Evolutionary conservation across 2,329 filamentous ascomycete species (phyloP).

Genomic region (Blumeriella jaapii): DNA sequence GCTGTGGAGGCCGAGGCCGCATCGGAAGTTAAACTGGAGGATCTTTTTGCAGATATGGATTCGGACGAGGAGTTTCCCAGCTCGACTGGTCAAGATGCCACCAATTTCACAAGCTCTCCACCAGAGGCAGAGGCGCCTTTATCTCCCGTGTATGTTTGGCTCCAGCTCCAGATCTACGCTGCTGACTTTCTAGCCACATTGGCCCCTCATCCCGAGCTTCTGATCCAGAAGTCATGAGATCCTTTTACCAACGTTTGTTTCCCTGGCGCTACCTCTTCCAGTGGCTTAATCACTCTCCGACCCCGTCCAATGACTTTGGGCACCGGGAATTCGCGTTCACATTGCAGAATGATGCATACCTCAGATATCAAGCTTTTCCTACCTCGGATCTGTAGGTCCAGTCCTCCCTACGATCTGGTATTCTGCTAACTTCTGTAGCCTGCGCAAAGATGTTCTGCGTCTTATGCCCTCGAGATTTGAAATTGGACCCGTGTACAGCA

Average conservation of each 20-base stretch:
- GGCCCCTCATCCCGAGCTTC: conserved; percentile 37
- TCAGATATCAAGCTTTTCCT: conserved; percentile 77
- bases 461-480: conserved; percentile 91
- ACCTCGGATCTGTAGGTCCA: conserved; percentile 47
- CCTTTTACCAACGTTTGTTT: conserved; percentile 92
- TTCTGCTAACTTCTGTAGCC: conserved; percentile 34
- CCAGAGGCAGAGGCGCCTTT: conserved; percentile 30
- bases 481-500: conserved; percentile 93
- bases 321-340: conserved; percentile 96
- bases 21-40: conserved; percentile 42
- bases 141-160: conserved; percentile 32
- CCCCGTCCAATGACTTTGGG: conserved; percentile 75
- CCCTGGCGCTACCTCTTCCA: conserved; percentile 92
- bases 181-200: conserved; percentile 25
- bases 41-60: conserved; percentile 46
- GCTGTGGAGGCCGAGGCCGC: conserved; percentile 24
- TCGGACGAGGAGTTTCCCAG: conserved; percentile 51
- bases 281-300: conserved; percentile 91
- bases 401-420: background rate
- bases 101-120: conserved; percentile 34
- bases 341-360: conserved; percentile 81
- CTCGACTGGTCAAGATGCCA: conserved; percentile 30
- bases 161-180: background rate
- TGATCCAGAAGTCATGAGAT: conserved; percentile 77
- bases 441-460: conserved; percentile 83